phyloP scores from a whole-genome alignment of 2,329 filamentous ascomycete species.

The Claviceps paspali region DNA sequence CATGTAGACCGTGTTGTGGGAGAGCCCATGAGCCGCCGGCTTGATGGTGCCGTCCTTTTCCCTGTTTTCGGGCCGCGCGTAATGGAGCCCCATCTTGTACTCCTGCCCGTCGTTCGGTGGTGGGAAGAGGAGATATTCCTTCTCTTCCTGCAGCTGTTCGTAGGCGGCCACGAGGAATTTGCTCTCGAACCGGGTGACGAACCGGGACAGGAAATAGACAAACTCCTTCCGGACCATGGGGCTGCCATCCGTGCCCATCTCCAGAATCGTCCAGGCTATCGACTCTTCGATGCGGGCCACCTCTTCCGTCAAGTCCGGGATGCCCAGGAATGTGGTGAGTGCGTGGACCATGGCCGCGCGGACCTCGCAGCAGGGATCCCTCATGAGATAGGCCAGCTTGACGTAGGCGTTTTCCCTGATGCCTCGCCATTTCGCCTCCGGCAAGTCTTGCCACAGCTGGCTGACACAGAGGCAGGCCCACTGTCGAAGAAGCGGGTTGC shows the following conservation, averaged over 20 bases:
- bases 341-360: slow-evolving; percentile 86
- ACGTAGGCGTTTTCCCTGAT: slow-evolving; percentile 75
- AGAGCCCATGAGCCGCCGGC: slow-evolving; percentile 41
- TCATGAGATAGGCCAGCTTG: slow-evolving; percentile 63
- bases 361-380: slow-evolving; percentile 83
- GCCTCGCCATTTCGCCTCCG: slow-evolving; percentile 92
- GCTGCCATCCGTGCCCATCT: slow-evolving; percentile 88
- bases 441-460: slow-evolving; percentile 81
- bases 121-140: slow-evolving; percentile 46
- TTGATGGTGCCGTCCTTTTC: slow-evolving; percentile 44
- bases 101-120: slow-evolving; percentile 40
- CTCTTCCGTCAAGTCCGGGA: slow-evolving; percentile 81
- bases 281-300: slow-evolving; percentile 83
- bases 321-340: slow-evolving; percentile 84
- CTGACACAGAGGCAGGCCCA: slow-evolving; percentile 95
- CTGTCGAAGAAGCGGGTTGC: slow-evolving; percentile 79
- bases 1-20: slow-evolving; percentile 81
- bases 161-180: slow-evolving; percentile 87
- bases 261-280: slow-evolving; percentile 73
- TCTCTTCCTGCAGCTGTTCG: slow-evolving; percentile 78
- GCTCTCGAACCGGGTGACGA: slow-evolving; percentile 77
- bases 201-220: slow-evolving; percentile 83
- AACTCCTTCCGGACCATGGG: slow-evolving; percentile 89
- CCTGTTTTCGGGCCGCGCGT: slow-evolving; percentile 38
- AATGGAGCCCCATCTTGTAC: slow-evolving; percentile 48